Conservation (phyloP, 345 rosid species). For the Alliaria petiolata region DNA sequence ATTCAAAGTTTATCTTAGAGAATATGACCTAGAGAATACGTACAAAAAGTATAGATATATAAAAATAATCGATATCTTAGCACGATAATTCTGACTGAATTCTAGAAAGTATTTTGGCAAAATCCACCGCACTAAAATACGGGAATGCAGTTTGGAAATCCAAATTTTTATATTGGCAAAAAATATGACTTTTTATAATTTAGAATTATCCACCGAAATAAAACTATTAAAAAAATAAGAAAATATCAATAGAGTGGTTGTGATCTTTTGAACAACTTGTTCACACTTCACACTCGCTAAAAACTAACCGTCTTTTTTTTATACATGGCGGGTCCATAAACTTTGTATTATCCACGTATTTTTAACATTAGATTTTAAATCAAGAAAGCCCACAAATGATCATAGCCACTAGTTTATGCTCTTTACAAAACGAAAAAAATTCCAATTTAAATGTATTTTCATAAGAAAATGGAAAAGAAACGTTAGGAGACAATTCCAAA, state of each 20-base stretch:
- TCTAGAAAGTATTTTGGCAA: not conserved
- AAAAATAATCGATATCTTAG: not conserved
- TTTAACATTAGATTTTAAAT: not conserved
- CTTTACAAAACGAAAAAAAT: too few species aligned
- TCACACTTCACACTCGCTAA: constrained; percentile 20
- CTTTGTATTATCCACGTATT: constrained; percentile 12
- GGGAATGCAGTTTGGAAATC: not conserved
- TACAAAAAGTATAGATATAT: not conserved
- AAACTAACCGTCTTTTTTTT: not conserved
- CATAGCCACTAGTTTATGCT: constrained; percentile 13
- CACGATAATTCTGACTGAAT: not conserved
- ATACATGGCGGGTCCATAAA: not conserved
- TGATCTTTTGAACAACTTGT: not conserved
- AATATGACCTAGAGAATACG: not conserved
- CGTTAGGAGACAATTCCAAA: constrained; percentile 23
- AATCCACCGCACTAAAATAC: not conserved
- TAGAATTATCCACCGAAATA: constrained; percentile 10
- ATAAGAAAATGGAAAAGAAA: not conserved
- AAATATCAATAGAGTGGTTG: constrained; percentile 8
- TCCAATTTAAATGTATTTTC: not conserved
- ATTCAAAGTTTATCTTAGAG: not conserved
- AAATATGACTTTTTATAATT: not conserved
- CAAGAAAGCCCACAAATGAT: not conserved
- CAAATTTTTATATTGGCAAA: not conserved
- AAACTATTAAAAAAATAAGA: not conserved